Evolutionary conservation across 176 grass and related monocot genomes (phyloP).

Genomic region (Musa itinerans): DNA sequence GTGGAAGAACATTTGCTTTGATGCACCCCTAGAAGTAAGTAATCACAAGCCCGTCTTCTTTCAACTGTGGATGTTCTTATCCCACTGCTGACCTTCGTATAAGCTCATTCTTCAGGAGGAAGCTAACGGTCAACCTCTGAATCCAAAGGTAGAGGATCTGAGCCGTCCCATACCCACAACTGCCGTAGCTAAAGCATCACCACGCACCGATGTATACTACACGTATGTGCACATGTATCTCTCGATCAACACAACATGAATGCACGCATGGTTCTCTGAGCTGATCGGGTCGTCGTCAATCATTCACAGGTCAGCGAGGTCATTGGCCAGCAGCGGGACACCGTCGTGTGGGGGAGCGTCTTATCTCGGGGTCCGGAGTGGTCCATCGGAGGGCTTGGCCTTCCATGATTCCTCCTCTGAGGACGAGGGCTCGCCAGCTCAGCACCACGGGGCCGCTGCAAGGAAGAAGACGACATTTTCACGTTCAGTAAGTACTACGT

Average conservation of each 20-base stretch:
- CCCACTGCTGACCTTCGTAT: too few relatives aligned
- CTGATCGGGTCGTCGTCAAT: too few relatives aligned
- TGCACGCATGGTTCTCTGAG: too few relatives aligned
- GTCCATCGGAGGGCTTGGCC: background rate
- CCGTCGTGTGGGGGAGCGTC: background rate
- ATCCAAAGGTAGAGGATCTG: background rate
- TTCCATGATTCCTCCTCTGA: background rate
- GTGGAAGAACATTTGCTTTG: background rate
- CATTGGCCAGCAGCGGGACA: slow-evolving; percentile 14
- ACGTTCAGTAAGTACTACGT: background rate
- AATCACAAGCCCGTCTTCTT: background rate
- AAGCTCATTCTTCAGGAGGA: background rate
- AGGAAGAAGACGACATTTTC: background rate
- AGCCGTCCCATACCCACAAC: background rate
- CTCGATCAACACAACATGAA: background rate
- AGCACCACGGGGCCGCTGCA: background rate
- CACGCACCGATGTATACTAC: slow-evolving; percentile 3
- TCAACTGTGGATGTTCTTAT: too few relatives aligned
- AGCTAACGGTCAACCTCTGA: background rate
- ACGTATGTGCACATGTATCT: background rate
- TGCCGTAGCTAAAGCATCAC: background rate
- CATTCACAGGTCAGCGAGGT: slow-evolving; percentile 14
- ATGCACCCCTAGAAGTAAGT: background rate
- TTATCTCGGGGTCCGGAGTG: slow-evolving; percentile 16
- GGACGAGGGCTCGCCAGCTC: background rate